Conservation (phyloP, 495 filamentous ascomycete species). For the Talaromyces liani region DNA sequence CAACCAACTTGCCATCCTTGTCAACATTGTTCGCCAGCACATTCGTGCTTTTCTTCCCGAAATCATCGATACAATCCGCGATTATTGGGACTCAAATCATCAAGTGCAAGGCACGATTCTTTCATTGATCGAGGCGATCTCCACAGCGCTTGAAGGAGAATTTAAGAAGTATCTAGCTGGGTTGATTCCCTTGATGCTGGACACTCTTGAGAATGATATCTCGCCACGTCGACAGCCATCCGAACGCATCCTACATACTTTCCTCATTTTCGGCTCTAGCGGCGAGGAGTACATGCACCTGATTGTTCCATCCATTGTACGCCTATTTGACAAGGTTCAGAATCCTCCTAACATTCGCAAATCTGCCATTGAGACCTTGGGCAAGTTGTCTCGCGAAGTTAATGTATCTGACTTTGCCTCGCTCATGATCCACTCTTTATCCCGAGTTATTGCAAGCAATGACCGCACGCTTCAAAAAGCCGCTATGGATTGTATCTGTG, state of each 20-base stretch:
- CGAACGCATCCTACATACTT: constrained; percentile 87
- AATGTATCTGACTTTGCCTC: constrained; percentile 97
- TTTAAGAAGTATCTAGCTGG: constrained; percentile 91
- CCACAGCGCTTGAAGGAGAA: constrained; percentile 89
- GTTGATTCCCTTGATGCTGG: constrained; percentile 85
- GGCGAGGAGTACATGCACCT: constrained; percentile 98
- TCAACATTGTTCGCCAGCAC: constrained; percentile 92
- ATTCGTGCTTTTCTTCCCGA: constrained; percentile 81
- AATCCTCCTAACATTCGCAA: constrained; percentile 73
- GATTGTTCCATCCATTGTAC: constrained; percentile 92
- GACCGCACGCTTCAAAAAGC: constrained; percentile 71
- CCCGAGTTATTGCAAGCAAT: constrained; percentile 62
- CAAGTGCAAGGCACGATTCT: constrained; percentile 85
- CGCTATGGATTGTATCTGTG: constrained; percentile 92
- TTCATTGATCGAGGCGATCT: constrained; percentile 82
- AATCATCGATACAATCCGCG: constrained; percentile 74
- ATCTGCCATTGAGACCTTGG: constrained; percentile 88
- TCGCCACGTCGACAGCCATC: constrained; percentile 65
- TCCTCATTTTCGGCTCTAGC: constrained; percentile 92
- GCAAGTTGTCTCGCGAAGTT: constrained; percentile 89
- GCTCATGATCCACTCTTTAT: constrained; percentile 85
- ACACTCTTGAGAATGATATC: constrained; percentile 81
- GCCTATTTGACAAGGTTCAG: constrained; percentile 77
- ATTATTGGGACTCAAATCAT: constrained; percentile 73
- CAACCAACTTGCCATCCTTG: constrained; percentile 86